Evolutionary conservation across 2,329 filamentous ascomycete species (phyloP).

Genomic region (Diplodia scrobiculata): DNA sequence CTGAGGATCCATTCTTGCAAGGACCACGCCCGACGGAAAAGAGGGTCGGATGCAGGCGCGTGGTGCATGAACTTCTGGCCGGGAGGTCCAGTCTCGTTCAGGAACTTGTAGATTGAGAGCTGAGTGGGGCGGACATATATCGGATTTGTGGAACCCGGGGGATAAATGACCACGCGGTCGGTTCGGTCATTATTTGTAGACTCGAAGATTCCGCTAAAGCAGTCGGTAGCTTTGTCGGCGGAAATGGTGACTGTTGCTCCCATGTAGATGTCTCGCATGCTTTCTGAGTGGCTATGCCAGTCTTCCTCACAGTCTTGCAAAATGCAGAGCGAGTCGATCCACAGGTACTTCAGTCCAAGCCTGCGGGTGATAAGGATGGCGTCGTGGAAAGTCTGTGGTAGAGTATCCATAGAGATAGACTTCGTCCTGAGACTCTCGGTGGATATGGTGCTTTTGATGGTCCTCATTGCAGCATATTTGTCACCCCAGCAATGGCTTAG

Average conservation of each 20-base stretch:
- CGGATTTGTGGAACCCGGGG: not conserved
- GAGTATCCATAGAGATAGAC: not conserved
- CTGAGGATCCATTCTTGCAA: slow-evolving; percentile 4
- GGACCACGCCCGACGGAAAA: slow-evolving; percentile 1
- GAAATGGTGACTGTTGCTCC: slow-evolving; percentile 4
- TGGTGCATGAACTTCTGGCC: slow-evolving; percentile 3
- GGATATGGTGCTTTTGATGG: slow-evolving; percentile 3
- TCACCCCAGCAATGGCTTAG: slow-evolving; percentile 34
- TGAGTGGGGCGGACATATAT: not conserved
- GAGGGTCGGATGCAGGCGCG: not conserved
- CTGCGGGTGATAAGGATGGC: slow-evolving; percentile 23
- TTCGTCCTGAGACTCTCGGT: not conserved
- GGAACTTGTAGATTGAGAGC: not conserved
- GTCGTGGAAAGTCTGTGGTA: slow-evolving; percentile 26
- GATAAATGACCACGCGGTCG: not conserved
- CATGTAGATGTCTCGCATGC: slow-evolving; percentile 16
- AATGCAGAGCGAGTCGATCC: slow-evolving; percentile 33
- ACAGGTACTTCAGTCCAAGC: slow-evolving; percentile 29
- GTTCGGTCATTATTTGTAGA: not conserved
- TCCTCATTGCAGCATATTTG: not conserved
- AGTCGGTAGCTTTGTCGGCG: not conserved
- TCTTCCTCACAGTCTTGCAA: slow-evolving; percentile 30
- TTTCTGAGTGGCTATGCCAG: slow-evolving; percentile 16
- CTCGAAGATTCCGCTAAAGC: not conserved
- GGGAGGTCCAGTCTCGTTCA: not conserved